These are phyloP conservation scores for Posidonia australis DNA, from an alignment of 106 monocot species.

Conservation along the genomic window DNA sequence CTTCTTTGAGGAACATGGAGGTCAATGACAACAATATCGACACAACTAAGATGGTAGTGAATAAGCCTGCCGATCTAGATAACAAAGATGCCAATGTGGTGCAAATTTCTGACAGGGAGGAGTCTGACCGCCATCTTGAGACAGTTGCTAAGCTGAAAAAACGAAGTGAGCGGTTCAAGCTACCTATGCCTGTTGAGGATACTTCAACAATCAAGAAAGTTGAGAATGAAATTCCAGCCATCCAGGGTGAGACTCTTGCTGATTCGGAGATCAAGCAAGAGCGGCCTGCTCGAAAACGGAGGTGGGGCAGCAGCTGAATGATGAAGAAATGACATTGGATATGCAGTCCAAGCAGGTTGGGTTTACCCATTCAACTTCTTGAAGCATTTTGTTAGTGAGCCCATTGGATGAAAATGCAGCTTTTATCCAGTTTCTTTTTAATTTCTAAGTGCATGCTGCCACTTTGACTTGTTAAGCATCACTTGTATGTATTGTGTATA, in stretches of 20 bases:
- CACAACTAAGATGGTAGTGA: conserved; percentile 9
- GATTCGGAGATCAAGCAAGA: conserved; percentile 64
- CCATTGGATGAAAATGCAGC: neutral
- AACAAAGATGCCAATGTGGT: conserved; percentile 25
- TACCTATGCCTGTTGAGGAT: conserved; percentile 86
- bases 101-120: conserved; percentile 23
- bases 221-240: conserved; percentile 30
- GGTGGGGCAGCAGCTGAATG: conserved; percentile 66
- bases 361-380: neutral
- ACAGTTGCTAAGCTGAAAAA: conserved; percentile 82
- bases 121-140: conserved; percentile 55
- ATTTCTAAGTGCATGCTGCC: neutral
- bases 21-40: conserved; percentile 12
- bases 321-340: neutral
- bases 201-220: conserved; percentile 23
- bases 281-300: conserved; percentile 75
- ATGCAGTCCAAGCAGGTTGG: neutral
- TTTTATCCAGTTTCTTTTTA: neutral
- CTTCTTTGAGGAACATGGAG: conserved; percentile 18
- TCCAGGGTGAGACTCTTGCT: conserved; percentile 22
- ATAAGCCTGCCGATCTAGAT: conserved; percentile 23
- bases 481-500: neutral
- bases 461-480: neutral
- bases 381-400: neutral
- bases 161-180: conserved; percentile 84